phyloP scores from a whole-genome alignment of 495 filamentous ascomycete species.

The Penicillium canariense region DNA sequence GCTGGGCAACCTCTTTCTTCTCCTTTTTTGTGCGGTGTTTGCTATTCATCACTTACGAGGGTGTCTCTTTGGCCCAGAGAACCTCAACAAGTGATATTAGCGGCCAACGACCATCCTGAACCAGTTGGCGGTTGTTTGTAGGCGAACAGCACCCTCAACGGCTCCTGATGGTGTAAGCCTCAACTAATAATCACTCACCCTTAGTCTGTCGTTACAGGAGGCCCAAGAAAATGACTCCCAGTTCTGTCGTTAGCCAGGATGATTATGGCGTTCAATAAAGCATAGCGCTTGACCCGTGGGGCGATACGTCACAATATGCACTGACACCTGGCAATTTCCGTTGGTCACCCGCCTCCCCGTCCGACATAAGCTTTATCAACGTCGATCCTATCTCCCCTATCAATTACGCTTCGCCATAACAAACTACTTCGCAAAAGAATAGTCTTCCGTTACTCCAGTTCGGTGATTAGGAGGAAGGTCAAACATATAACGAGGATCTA shows the following conservation, averaged over 20 bases:
- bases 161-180: conserved; percentile 13
- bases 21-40: conserved; percentile 7
- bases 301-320: conserved; percentile 11
- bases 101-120: conserved; percentile 9
- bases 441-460: conserved; percentile 15
- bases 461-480: conserved; percentile 4
- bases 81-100: conserved; percentile 10
- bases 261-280: conserved; percentile 11
- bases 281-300: conserved; percentile 1
- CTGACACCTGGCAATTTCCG: not conserved
- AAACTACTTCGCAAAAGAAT: not conserved
- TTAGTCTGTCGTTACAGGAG: conserved; percentile 11
- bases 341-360: not conserved
- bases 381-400: not conserved
- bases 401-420: not conserved
- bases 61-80: conserved; percentile 13
- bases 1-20: conserved; percentile 7
- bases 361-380: not conserved
- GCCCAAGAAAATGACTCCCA: conserved; percentile 6
- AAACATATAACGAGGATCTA: conserved; percentile 1
- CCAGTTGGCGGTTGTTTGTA: conserved; percentile 8
- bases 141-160: conserved; percentile 10
- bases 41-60: conserved; percentile 10
- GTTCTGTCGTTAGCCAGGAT: conserved; percentile 21
- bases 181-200: conserved; percentile 14